Evolutionary conservation across 2,329 filamentous ascomycete genomes (phyloP).

Genomic region (Fusarium verrucosum): DNA sequence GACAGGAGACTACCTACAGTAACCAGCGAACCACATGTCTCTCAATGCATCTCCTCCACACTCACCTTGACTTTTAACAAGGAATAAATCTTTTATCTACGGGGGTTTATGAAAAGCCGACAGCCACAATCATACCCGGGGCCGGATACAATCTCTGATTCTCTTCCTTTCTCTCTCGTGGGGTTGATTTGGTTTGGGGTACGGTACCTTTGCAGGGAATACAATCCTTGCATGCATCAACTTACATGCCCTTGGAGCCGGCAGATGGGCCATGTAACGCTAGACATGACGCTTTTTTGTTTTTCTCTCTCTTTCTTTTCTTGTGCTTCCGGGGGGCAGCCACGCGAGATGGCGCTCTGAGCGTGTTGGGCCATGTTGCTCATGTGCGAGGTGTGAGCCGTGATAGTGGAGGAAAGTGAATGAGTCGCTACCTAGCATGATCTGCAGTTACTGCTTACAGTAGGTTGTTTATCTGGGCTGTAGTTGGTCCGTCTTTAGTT

Average conservation of each 20-base stretch:
- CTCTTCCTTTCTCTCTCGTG: not conserved
- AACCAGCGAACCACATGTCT: constrained; percentile 25
- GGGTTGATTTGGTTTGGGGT: constrained; percentile 22
- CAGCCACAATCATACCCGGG: not conserved
- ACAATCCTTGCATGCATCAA: constrained; percentile 22
- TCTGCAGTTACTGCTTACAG: not conserved
- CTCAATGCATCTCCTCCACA: not conserved
- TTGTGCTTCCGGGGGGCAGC: constrained; percentile 38
- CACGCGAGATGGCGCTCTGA: constrained; percentile 44
- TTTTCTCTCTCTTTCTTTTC: constrained; percentile 4
- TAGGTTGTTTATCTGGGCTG: not conserved
- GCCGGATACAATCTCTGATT: not conserved
- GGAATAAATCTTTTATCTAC: constrained; percentile 8
- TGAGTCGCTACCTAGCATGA: not conserved
- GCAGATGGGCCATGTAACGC: constrained; percentile 42
- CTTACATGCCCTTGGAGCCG: constrained; percentile 20
- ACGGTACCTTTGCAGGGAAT: constrained; percentile 17
- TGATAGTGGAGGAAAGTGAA: not conserved
- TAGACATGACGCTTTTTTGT: not conserved
- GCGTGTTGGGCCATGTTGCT: constrained; percentile 24
- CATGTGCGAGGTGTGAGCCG: constrained; percentile 37
- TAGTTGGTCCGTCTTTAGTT: not conserved
- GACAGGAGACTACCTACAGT: not conserved
- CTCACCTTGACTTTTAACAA: not conserved
- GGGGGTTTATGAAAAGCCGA: constrained; percentile 12